These are phyloP conservation scores for Macrolepiota fuliginosa DNA, from an alignment of 768 basidiomycete genomes.

Conservation along the genomic window DNA sequence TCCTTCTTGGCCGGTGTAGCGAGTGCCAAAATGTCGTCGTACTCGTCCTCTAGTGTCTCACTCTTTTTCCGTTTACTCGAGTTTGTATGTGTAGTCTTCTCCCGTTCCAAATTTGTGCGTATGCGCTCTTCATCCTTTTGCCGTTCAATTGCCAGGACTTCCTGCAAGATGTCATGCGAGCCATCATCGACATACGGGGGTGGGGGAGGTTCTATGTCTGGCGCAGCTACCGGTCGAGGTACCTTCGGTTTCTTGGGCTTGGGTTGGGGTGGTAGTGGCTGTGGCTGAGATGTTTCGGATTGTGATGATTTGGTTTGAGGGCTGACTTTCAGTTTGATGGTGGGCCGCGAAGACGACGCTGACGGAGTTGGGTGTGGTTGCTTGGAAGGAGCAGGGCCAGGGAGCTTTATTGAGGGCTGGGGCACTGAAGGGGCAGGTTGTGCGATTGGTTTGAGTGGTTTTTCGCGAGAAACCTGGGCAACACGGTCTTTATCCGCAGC, in stretches of 20 bases:
- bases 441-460: constrained; percentile 6
- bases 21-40: constrained; percentile 64
- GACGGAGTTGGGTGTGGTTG: constrained; percentile 17
- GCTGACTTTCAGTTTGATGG: constrained; percentile 68
- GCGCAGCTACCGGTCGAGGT: constrained; percentile 29
- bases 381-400: constrained; percentile 36
- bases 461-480: constrained; percentile 11
- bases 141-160: constrained; percentile 77
- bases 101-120: constrained; percentile 38
- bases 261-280: constrained; percentile 25
- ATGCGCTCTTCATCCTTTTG: constrained; percentile 58
- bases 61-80: constrained; percentile 60
- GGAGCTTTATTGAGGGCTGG: constrained; percentile 32
- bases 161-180: constrained; percentile 77
- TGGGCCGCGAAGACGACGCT: constrained; percentile 45
- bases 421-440: neutral
- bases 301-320: constrained; percentile 33
- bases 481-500: constrained; percentile 52
- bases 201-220: constrained; percentile 48
- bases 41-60: constrained; percentile 30
- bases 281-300: constrained; percentile 28
- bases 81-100: constrained; percentile 36
- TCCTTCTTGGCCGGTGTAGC: constrained; percentile 64
- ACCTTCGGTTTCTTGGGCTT: constrained; percentile 35
- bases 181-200: constrained; percentile 76